Evolutionary conservation across 2,329 filamentous ascomycete species (phyloP).

Genomic region (Penicillium sp.): DNA sequence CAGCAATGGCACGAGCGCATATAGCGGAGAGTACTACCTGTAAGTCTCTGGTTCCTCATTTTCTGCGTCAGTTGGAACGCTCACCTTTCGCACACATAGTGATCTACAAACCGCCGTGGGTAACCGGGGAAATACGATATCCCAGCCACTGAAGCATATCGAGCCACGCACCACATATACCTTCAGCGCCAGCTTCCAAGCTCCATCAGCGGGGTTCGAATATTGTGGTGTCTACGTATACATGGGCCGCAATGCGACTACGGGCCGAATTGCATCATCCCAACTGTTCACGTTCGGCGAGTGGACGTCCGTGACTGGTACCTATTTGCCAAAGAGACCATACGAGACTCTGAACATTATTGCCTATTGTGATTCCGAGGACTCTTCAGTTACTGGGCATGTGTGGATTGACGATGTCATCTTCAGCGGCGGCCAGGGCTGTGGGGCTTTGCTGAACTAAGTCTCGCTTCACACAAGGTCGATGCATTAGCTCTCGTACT

Average conservation of each 20-base stretch:
- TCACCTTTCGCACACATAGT: slow-evolving; percentile 1
- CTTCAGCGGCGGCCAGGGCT: background rate
- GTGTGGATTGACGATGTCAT: slow-evolving; percentile 28
- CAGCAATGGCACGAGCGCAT: slow-evolving; percentile 18
- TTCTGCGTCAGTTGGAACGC: background rate
- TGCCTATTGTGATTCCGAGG: slow-evolving; percentile 20
- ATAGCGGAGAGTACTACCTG: slow-evolving; percentile 25
- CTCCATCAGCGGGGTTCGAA: slow-evolving; percentile 6
- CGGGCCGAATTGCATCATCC: slow-evolving; percentile 12
- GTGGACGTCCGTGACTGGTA: slow-evolving; percentile 22
- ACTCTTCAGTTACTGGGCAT: slow-evolving; percentile 16
- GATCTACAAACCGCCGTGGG: slow-evolving; percentile 23
- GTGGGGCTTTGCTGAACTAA: background rate
- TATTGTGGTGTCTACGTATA: slow-evolving; percentile 22
- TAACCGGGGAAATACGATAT: slow-evolving; percentile 23
- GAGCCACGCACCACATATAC: slow-evolving; percentile 16
- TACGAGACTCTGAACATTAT: slow-evolving; percentile 18
- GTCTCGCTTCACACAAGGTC: background rate
- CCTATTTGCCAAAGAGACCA: slow-evolving; percentile 14
- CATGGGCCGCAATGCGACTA: slow-evolving; percentile 20
- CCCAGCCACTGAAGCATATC: slow-evolving; percentile 19
- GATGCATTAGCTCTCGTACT: background rate
- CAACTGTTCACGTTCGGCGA: slow-evolving; percentile 10
- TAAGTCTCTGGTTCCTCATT: background rate
- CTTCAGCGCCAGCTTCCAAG: slow-evolving; percentile 18